A percentile compares a stretch with the other conserved stretches of the same genome.
These are phyloP conservation scores for Colletotrichum costaricense DNA, from an alignment of 2,329 filamentous ascomycete genomes.

Conservation along the genomic window DNA sequence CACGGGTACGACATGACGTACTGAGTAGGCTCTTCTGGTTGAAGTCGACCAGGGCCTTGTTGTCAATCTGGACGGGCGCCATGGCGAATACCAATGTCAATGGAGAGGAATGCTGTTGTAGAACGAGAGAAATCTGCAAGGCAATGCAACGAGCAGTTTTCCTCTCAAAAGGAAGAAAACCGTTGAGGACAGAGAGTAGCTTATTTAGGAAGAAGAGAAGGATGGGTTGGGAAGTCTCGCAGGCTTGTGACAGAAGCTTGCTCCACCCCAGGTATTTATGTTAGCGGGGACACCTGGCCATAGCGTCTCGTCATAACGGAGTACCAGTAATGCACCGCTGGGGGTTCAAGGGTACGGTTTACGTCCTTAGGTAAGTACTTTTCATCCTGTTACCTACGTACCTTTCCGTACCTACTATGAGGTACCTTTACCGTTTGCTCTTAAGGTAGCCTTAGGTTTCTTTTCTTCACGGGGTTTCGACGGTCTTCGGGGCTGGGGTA, in stretches of 20 bases:
- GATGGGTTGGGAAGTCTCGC: not conserved
- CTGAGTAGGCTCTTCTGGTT: constrained; percentile 74
- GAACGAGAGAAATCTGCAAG: not conserved
- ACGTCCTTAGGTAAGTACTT: not conserved
- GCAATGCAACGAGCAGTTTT: constrained; percentile 3
- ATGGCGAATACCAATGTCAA: constrained; percentile 43
- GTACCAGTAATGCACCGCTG: not conserved
- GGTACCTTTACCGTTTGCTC: not conserved
- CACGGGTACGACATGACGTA: constrained; percentile 54
- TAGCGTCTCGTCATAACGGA: constrained; percentile 33
- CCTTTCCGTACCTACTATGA: not conserved
- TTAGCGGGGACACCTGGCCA: constrained; percentile 32
- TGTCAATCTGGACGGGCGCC: constrained; percentile 48
- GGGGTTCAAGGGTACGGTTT: not conserved
- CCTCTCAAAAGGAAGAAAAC: constrained; percentile 7
- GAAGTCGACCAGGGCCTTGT: constrained; percentile 68
- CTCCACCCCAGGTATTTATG: constrained; percentile 32
- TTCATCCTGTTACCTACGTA: not conserved
- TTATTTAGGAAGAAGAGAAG: not conserved
- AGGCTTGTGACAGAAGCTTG: constrained; percentile 34
- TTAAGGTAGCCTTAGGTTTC: not conserved
- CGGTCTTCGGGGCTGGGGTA: constrained; percentile 10
- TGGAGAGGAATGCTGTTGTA: not conserved
- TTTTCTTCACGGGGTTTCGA: constrained; percentile 16
- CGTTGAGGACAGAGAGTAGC: constrained; percentile 27